Percentiles rank a stretch among this genome's conserved stretches.
phyloP scores from a whole-genome alignment of 2,329 filamentous ascomycete species.

The Monosporascus sp. region DNA sequence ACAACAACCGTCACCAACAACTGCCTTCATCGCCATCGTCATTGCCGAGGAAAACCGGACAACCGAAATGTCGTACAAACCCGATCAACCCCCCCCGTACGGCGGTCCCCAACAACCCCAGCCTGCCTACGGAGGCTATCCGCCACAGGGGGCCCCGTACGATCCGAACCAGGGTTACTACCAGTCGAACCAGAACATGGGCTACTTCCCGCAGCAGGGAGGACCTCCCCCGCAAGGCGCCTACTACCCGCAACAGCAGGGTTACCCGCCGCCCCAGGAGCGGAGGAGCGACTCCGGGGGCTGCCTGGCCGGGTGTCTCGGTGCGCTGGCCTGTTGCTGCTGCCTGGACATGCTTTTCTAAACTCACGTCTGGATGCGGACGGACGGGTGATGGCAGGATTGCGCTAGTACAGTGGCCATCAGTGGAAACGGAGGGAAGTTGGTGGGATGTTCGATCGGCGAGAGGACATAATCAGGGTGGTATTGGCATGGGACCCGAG shows the following conservation, averaged over 20 bases:
- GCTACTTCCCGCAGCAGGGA: slow-evolving; percentile 31
- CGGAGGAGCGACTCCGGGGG: slow-evolving; percentile 20
- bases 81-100: slow-evolving; percentile 47
- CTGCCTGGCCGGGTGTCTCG: slow-evolving; percentile 41
- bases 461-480: too few relatives aligned
- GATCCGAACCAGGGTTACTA: slow-evolving; percentile 15
- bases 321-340: slow-evolving; percentile 52
- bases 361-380: not conserved
- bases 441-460: too few relatives aligned
- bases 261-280: slow-evolving; percentile 18
- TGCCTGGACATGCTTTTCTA: slow-evolving; percentile 54
- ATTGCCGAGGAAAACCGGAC: slow-evolving; percentile 1
- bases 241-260: slow-evolving; percentile 25
- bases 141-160: slow-evolving; percentile 28
- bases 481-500: too few relatives aligned
- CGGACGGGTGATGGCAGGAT: not conserved
- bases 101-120: slow-evolving; percentile 20
- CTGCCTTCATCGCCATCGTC: not conserved
- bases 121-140: slow-evolving; percentile 11
- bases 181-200: slow-evolving; percentile 21
- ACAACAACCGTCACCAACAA: slow-evolving; percentile 2
- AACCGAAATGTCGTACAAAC: slow-evolving; percentile 37
- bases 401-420: not conserved
- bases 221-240: slow-evolving; percentile 31
- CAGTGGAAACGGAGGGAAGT: not conserved